Evolutionary conservation across 106 monocot genomes (phyloP).

Genomic region (Posidonia australis): DNA sequence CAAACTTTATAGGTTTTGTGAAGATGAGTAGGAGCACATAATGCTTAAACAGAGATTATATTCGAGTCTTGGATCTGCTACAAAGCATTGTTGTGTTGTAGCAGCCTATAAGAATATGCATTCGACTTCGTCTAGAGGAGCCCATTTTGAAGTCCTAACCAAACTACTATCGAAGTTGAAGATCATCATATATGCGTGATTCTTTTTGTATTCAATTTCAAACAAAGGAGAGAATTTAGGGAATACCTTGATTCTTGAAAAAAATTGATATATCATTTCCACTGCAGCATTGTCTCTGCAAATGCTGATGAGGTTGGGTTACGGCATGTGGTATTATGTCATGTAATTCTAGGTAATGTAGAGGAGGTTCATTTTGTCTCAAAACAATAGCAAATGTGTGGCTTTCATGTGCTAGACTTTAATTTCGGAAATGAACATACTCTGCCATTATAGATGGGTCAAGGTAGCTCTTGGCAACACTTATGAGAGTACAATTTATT

Average conservation of each 20-base stretch:
- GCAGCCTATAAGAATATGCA: conserved; percentile 7
- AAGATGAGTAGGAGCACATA: conserved; percentile 4
- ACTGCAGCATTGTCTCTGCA: conserved; percentile 38
- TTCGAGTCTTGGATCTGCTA: conserved; percentile 9
- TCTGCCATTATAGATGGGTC: no score
- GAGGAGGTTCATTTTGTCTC: conserved; percentile 35
- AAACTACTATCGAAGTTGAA: no score
- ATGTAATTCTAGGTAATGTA: conserved; percentile 44
- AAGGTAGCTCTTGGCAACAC: no score
- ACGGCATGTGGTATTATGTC: conserved; percentile 37
- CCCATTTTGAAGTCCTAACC: conserved; percentile 5
- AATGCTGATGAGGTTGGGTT: conserved; percentile 27
- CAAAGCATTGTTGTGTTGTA: conserved; percentile 6
- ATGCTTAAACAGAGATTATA: conserved; percentile 14
- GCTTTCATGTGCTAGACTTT: no score
- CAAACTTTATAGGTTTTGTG: neutral
- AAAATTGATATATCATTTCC: neutral
- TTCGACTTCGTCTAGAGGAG: neutral
- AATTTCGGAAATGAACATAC: no score
- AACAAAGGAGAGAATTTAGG: no score
- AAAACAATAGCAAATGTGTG: no score
- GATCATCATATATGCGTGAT: no score
- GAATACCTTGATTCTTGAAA: neutral
- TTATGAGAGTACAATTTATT: no score
- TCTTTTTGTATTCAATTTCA: no score